phyloP scores from a whole-genome alignment of 306 rosid species.

The Cucurbita argyrosperma region DNA sequence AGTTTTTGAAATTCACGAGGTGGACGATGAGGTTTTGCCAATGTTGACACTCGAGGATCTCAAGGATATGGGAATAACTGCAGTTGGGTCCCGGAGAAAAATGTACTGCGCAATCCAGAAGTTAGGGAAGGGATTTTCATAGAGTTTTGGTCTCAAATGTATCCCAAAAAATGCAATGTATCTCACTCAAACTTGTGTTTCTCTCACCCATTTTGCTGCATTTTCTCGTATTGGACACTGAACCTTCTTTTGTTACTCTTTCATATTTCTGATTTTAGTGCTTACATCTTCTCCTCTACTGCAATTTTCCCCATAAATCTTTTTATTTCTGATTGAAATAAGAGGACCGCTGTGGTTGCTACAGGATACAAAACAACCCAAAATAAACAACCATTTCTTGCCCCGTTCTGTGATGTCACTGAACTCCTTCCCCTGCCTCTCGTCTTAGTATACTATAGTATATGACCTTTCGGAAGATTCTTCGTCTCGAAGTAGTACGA shows the following conservation, averaged over 20 bases:
- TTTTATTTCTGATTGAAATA: background rate
- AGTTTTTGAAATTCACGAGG: conserved; percentile 85
- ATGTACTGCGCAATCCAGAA: conserved; percentile 83
- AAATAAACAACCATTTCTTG: background rate
- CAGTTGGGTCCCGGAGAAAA: conserved; percentile 82
- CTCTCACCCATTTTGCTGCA: conserved; percentile 16
- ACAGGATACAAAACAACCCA: background rate
- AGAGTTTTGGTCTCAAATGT: conserved; percentile 2
- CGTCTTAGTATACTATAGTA: background rate
- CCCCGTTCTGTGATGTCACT: background rate
- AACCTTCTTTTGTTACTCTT: background rate
- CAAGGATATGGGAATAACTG: conserved; percentile 85
- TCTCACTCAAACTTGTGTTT: conserved; percentile 17
- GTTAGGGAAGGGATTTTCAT: conserved; percentile 83
- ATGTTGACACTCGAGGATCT: conserved; percentile 79
- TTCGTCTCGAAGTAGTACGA: background rate
- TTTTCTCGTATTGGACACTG: conserved; percentile 12
- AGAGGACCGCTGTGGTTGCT: background rate
- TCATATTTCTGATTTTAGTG: background rate
- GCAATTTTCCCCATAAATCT: background rate
- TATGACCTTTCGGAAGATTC: background rate
- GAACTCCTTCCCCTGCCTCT: background rate
- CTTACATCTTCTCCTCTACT: background rate
- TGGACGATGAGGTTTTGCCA: conserved; percentile 87
- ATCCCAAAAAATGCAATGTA: conserved; percentile 20